Conservation (phyloP, 345 rosid species). For the Melaleuca quinquenervia region DNA sequence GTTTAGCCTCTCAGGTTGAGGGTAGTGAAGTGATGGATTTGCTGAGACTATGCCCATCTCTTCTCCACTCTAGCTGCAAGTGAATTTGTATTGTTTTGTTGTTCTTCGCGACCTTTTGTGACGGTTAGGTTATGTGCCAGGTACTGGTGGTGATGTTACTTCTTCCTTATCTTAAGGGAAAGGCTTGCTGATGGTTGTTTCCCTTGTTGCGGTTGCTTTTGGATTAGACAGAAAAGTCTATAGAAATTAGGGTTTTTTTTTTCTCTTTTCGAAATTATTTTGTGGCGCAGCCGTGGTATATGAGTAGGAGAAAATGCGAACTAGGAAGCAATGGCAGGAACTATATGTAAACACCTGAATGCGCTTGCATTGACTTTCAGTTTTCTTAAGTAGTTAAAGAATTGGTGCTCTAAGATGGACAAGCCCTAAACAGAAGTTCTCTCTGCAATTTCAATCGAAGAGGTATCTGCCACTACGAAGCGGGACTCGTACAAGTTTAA, state of each 20-base stretch:
- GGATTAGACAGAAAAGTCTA: background rate
- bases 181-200: background rate
- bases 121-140: background rate
- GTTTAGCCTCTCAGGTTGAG: background rate
- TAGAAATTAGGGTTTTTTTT: background rate
- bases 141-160: background rate
- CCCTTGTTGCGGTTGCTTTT: background rate
- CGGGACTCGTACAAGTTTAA: background rate
- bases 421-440: background rate
- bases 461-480: background rate
- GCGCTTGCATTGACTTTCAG: background rate
- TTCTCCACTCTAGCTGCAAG: background rate
- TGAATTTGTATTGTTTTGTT: background rate
- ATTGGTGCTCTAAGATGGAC: background rate
- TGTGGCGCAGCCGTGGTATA: background rate
- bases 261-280: background rate
- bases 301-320: background rate
- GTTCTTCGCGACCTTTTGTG: background rate
- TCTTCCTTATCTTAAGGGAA: background rate
- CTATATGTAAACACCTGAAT: background rate
- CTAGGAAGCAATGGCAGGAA: background rate
- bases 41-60: background rate
- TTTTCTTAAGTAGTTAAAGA: background rate
- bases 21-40: background rate
- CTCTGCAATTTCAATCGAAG: background rate